These are phyloP conservation scores for Aureobasidium vineae DNA, from an alignment of 2,329 filamentous ascomycete genomes.

Conservation along the genomic window DNA sequence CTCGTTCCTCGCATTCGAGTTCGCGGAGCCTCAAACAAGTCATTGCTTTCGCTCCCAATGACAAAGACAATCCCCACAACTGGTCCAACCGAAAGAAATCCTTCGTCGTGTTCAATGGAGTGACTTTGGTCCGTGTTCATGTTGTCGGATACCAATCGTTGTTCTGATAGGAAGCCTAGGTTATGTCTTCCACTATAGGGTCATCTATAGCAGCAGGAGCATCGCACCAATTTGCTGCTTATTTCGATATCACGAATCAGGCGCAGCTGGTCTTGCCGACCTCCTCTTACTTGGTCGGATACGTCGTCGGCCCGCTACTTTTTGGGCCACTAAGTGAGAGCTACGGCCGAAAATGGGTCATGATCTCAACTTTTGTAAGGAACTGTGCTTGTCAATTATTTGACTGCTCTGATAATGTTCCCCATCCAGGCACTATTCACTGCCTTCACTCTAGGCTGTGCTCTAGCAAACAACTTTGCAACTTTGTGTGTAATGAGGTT, in stretches of 20 bases:
- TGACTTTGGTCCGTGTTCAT: background rate
- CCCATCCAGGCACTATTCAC: constrained; percentile 39
- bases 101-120: constrained; percentile 50
- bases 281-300: constrained; percentile 53
- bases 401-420: background rate
- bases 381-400: background rate
- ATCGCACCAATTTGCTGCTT: constrained; percentile 55
- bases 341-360: constrained; percentile 48
- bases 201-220: constrained; percentile 65
- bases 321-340: constrained; percentile 48
- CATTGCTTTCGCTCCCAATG: constrained; percentile 42
- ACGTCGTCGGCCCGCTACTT: constrained; percentile 46
- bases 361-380: constrained; percentile 51
- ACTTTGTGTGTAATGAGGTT: constrained; percentile 47
- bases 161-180: constrained; percentile 52
- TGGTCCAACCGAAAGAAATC: constrained; percentile 44
- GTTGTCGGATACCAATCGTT: background rate
- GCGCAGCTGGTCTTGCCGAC: constrained; percentile 49
- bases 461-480: constrained; percentile 46
- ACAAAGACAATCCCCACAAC: constrained; percentile 31
- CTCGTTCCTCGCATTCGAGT: background rate
- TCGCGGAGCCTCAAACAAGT: constrained; percentile 32
- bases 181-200: constrained; percentile 67
- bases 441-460: constrained; percentile 48
- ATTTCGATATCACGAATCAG: constrained; percentile 56